Base-by-base conservation (phyloP, 139 green algal species). In the Zygnema cylindricum region DNA sequence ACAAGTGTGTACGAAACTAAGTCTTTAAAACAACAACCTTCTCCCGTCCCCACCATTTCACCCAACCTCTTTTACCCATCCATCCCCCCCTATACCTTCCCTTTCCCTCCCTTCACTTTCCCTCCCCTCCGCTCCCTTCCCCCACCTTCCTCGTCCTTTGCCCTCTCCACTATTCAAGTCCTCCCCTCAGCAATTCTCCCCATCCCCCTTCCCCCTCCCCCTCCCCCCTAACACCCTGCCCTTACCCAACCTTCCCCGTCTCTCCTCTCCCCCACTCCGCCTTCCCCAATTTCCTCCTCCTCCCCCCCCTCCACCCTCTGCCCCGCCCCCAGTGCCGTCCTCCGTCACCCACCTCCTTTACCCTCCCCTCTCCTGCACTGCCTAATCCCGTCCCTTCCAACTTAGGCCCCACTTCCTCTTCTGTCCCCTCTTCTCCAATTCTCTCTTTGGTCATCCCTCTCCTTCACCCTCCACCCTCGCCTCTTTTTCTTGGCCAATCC, bases 161-260 rank as follows among this genome's bases (percentile, higher is more conserved):
- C n/a, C n/a, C n/a, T n/a, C n/a, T n/a, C n/a, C n/a, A n/a, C n/a
- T n/a, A n/a, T n/a, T n/a, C n/a, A n/a, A n/a, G n/a, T n/a, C n/a
- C n/a, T n/a, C n/a, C n/a, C n/a, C 16, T 36, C 75, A 33, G 35
- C 75, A 33, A 33, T 36, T 36, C 75, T 36, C 75, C 75, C 75
- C 75, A 33, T 36, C 75, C 75, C 75, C 75, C 75, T 36, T 36
- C 75, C 75, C 75, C 75, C 75, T 36, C 75, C 75, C 75, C 75
- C 75, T 36, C 75, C 75, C 75, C 75, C 75, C 75, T 36, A 33
- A 33, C 75, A 33, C 75, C 75, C 75, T 36, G 35, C 75, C 75
- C 75, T 36, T 36, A 33, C 75, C 75, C 75, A 33, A 33, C 75
- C 75, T 36, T 36, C 75, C 75, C 75, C 75, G 35, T 36, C 75